Percentiles rank a stretch among this genome's conserved stretches.
Evolutionary conservation across 306 rosid genomes (phyloP).

Genomic region (Adenanthera pavonina): DNA sequence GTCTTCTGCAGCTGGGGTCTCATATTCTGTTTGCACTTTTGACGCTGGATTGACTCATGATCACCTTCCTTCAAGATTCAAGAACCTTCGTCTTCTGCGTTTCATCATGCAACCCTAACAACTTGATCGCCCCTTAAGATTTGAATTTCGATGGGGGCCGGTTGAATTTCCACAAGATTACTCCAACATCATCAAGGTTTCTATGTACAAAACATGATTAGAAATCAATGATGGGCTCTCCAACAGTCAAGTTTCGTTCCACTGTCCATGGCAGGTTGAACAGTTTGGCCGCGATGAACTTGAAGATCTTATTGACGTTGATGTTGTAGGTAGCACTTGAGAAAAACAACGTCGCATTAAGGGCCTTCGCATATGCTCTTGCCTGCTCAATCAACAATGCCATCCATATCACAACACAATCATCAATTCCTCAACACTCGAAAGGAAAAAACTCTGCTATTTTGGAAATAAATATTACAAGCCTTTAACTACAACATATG

Average conservation of each 20-base stretch:
- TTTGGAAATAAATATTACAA: neutral
- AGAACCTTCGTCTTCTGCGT: neutral
- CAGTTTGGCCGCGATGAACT: slow-evolving; percentile 77
- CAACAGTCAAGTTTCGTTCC: slow-evolving; percentile 69
- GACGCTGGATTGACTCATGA: neutral
- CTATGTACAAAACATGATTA: slow-evolving; percentile 26
- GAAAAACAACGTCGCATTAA: slow-evolving; percentile 68
- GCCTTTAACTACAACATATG: neutral
- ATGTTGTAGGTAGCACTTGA: slow-evolving; percentile 80
- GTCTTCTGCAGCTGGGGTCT: neutral
- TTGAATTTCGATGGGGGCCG: neutral
- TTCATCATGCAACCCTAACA: slow-evolving; percentile 16
- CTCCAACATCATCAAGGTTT: neutral
- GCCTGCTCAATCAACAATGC: slow-evolving; percentile 58
- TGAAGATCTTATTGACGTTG: slow-evolving; percentile 78
- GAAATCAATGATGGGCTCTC: slow-evolving; percentile 80
- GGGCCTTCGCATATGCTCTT: slow-evolving; percentile 85
- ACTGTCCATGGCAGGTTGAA: slow-evolving; percentile 79
- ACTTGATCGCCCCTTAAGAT: slow-evolving; percentile 26
- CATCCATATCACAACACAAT: slow-evolving; percentile 2
- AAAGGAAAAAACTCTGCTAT: neutral
- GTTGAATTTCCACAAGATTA: neutral
- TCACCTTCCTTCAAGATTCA: slow-evolving; percentile 18
- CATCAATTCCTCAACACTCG: neutral
- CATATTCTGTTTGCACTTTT: neutral